phyloP scores from a whole-genome alignment of 2,329 filamentous ascomycete genomes.

The Ophidiomyces ophidiicola region DNA sequence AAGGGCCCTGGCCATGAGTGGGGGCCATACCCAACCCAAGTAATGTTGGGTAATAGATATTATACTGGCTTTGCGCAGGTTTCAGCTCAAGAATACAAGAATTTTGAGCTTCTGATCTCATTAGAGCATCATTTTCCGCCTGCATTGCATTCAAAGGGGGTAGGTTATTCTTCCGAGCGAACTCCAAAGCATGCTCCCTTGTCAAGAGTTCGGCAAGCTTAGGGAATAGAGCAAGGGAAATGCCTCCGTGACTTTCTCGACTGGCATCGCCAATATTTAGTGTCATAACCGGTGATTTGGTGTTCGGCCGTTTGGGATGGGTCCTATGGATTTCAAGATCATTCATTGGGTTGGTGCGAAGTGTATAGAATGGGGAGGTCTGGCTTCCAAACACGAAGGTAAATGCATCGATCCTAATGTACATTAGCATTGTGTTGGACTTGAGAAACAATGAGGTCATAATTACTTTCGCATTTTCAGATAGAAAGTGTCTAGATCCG shows the following conservation, averaged over 20 bases:
- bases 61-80: slow-evolving; percentile 29
- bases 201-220: slow-evolving; percentile 39
- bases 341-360: slow-evolving; percentile 32
- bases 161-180: slow-evolving; percentile 31
- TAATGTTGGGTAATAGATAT: slow-evolving; percentile 36
- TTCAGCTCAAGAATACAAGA: slow-evolving; percentile 38
- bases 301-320: slow-evolving; percentile 30
- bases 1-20: not conserved
- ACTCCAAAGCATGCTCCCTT: slow-evolving; percentile 34
- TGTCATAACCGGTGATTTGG: slow-evolving; percentile 34
- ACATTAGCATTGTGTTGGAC: slow-evolving; percentile 15
- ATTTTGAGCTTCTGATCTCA: slow-evolving; percentile 34
- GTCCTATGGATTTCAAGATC: slow-evolving; percentile 33
- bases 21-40: not conserved
- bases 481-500: slow-evolving; percentile 26
- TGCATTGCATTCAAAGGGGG: slow-evolving; percentile 31
- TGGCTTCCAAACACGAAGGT: slow-evolving; percentile 35
- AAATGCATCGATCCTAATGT: slow-evolving; percentile 27
- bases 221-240: slow-evolving; percentile 37
- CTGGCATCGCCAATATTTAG: slow-evolving; percentile 24
- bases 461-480: slow-evolving; percentile 33
- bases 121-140: slow-evolving; percentile 34
- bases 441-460: not conserved
- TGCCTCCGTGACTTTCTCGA: slow-evolving; percentile 24
- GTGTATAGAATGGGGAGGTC: slow-evolving; percentile 34